These are phyloP conservation scores for Mycena epipterygia DNA, from an alignment of 768 basidiomycete genomes.

Conservation along the genomic window DNA sequence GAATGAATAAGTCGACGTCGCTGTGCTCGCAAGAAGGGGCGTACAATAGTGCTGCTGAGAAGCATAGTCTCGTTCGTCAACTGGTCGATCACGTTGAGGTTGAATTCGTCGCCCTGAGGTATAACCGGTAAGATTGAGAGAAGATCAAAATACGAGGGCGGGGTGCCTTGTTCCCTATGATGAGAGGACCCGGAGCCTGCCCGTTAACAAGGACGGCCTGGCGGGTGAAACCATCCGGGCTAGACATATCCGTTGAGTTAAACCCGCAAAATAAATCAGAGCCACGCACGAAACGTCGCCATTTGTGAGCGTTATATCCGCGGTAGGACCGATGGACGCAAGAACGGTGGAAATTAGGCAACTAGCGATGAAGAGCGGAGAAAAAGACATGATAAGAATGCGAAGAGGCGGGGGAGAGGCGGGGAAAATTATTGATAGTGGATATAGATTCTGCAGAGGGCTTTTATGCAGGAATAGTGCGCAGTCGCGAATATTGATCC, in stretches of 20 bases:
- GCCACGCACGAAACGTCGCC: constrained; percentile 5
- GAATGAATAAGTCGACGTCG: neutral
- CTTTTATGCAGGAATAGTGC: neutral
- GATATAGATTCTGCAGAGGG: neutral
- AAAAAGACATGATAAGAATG: constrained; percentile 9
- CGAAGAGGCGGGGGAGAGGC: too few species aligned
- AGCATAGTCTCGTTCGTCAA: constrained; percentile 24
- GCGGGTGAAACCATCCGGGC: constrained; percentile 29
- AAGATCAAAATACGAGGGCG: neutral
- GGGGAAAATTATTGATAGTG: neutral
- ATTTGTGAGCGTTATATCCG: constrained; percentile 25
- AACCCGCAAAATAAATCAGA: too few species aligned
- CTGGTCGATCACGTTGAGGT: constrained; percentile 6
- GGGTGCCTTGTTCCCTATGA: constrained; percentile 23
- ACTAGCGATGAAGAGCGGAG: constrained; percentile 14
- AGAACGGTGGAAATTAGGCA: constrained; percentile 23
- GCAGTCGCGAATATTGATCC: neutral
- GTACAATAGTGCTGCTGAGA: constrained; percentile 12
- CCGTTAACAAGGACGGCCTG: constrained; percentile 24
- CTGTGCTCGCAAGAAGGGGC: neutral
- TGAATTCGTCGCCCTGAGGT: constrained; percentile 7
- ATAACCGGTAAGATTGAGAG: too few species aligned
- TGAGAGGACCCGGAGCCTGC: constrained; percentile 16
- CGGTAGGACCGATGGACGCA: constrained; percentile 32
- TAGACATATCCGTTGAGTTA: too few species aligned